phyloP scores from a whole-genome alignment of 192 early-diverging fungal genomes.

The Coemansia sp. region DNA sequence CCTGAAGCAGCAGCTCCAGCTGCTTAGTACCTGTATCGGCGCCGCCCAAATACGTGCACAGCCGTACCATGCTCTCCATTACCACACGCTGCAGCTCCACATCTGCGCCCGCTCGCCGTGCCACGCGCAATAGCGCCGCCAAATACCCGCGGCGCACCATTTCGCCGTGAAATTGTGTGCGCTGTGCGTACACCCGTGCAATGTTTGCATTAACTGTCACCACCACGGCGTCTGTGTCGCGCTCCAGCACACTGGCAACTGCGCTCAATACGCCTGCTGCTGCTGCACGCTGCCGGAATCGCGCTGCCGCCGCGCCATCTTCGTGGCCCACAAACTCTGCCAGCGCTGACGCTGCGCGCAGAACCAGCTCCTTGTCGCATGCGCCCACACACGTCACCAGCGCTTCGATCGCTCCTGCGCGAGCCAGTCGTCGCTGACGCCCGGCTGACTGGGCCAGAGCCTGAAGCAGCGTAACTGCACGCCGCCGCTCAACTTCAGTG shows the following conservation, averaged over 20 bases:
- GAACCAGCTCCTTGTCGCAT: slow-evolving; percentile 19
- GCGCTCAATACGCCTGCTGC: slow-evolving; percentile 19
- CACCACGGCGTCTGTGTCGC: slow-evolving; percentile 8
- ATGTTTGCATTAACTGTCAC: slow-evolving; percentile 20
- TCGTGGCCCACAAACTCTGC: slow-evolving; percentile 24
- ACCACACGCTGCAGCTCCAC: slow-evolving; percentile 29
- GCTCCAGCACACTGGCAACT: slow-evolving; percentile 14
- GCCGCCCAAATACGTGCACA: slow-evolving; percentile 39
- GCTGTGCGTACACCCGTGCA: slow-evolving; percentile 27
- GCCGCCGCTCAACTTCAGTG: slow-evolving; percentile 5
- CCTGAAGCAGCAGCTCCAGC: slow-evolving; percentile 31
- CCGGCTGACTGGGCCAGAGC: slow-evolving; percentile 23
- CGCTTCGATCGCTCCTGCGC: slow-evolving; percentile 16
- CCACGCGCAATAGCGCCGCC: slow-evolving; percentile 36
- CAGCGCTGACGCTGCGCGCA: slow-evolving; percentile 20
- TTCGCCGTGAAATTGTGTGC: slow-evolving; percentile 18
- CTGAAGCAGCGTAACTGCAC: slow-evolving; percentile 17
- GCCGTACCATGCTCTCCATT: slow-evolving; percentile 48
- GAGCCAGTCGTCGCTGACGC: slow-evolving; percentile 9
- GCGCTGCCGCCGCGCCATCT: neutral
- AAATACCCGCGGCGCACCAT: slow-evolving; percentile 35
- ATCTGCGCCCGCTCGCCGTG: slow-evolving; percentile 16
- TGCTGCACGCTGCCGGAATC: slow-evolving; percentile 19
- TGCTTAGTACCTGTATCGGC: slow-evolving; percentile 8
- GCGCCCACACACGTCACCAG: slow-evolving; percentile 24